Evolutionary conservation across 441 rosid species (phyloP).

Genomic region (Gossypium aridum): DNA sequence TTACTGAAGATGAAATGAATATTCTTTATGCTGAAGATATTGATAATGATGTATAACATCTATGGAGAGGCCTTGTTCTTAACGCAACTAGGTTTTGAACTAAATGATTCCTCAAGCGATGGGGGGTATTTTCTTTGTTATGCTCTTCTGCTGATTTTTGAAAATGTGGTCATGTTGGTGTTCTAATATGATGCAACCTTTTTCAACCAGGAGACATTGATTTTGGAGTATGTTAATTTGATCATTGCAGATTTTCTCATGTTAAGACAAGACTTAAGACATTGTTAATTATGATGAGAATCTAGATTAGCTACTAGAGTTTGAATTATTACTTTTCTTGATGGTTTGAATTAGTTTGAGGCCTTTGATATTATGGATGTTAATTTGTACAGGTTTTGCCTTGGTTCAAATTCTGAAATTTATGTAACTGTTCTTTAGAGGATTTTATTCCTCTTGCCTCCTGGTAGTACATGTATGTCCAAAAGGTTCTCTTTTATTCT

Average conservation of each 20-base stretch:
- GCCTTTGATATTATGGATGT: background rate
- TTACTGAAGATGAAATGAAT: slow-evolving; percentile 41
- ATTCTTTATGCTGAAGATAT: slow-evolving; percentile 39
- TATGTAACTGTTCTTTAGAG: background rate
- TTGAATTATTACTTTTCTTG: background rate
- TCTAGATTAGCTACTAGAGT: slow-evolving; percentile 10
- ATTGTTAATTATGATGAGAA: slow-evolving; percentile 4
- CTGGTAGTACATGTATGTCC: background rate
- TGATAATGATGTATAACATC: slow-evolving; percentile 30
- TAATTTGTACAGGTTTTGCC: background rate
- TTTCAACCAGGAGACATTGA: slow-evolving; percentile 10
- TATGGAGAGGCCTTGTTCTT: slow-evolving; percentile 41
- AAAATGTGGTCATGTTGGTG: slow-evolving; percentile 4
- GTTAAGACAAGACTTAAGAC: background rate
- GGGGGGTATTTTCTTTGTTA: slow-evolving; percentile 22
- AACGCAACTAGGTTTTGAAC: slow-evolving; percentile 37
- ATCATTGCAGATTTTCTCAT: background rate
- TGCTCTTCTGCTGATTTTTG: slow-evolving; percentile 11
- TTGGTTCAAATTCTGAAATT: background rate
- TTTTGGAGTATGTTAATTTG: slow-evolving; percentile 9
- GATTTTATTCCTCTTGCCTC: background rate
- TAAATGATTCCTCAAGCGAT: slow-evolving; percentile 44
- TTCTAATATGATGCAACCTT: slow-evolving; percentile 6
- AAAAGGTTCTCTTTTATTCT: background rate
- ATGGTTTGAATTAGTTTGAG: background rate